A percentile compares a stretch with the other conserved stretches of the same genome.
Evolutionary conservation across 805 yeast genomes (phyloP).

Genomic region (Candida xiaguanensis): DNA sequence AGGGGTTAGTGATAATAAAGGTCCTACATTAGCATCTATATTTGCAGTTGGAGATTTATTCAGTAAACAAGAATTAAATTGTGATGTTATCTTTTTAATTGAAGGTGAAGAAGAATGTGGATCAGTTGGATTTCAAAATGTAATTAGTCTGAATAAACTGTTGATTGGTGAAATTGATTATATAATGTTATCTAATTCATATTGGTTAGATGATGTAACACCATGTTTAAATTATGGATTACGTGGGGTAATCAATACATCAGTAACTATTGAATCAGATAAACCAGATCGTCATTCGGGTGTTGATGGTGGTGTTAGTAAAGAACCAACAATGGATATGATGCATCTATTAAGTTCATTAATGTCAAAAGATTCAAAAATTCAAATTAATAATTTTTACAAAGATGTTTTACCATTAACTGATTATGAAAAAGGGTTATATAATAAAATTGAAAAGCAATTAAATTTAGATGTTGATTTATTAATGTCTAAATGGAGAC

Average conservation of each 20-base stretch:
- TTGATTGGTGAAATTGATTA: slow-evolving; percentile 71
- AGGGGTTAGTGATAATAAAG: slow-evolving; percentile 94
- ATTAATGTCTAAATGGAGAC: slow-evolving; percentile 79
- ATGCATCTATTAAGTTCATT: slow-evolving; percentile 67
- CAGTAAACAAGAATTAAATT: slow-evolving; percentile 46
- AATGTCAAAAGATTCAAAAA: slow-evolving; percentile 39
- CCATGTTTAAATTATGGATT: slow-evolving; percentile 95
- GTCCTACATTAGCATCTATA: slow-evolving; percentile 84
- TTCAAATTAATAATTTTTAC: slow-evolving; percentile 70
- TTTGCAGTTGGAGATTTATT: slow-evolving; percentile 78
- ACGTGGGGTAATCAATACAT: slow-evolving; percentile 83
- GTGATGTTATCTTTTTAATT: slow-evolving; percentile 77
- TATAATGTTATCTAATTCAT: slow-evolving; percentile 85
- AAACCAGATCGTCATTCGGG: slow-evolving; percentile 93
- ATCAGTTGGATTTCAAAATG: slow-evolving; percentile 75
- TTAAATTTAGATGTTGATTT: slow-evolving; percentile 37
- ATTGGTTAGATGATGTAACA: slow-evolving; percentile 85
- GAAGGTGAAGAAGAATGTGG: slow-evolving; percentile 98
- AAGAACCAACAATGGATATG: slow-evolving; percentile 88
- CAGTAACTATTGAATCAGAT: slow-evolving; percentile 67
- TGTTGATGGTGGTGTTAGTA: slow-evolving; percentile 87
- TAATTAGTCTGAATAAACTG: slow-evolving; percentile 48
- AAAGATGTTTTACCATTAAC: slow-evolving; percentile 60
- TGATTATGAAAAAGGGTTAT: slow-evolving; percentile 54
- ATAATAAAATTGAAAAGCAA: slow-evolving; percentile 53